phyloP scores from a whole-genome alignment of 2,329 filamentous ascomycete species.

The Cordyceps cicadae region DNA sequence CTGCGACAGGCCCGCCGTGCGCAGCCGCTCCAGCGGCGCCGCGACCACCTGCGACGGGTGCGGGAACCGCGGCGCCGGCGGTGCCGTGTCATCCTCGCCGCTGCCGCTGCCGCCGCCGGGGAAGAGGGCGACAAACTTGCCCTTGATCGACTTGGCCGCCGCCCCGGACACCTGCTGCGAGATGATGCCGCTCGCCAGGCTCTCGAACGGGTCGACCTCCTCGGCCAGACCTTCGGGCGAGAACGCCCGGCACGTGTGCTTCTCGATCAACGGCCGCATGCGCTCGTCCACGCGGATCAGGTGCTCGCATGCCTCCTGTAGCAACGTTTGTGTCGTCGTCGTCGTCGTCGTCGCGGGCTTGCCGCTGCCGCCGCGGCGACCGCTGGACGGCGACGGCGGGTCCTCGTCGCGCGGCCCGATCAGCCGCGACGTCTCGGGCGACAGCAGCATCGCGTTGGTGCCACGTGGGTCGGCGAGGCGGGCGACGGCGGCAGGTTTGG shows the following conservation, averaged over 20 bases:
- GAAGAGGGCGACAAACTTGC: slow-evolving; percentile 74
- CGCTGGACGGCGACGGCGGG: slow-evolving; percentile 39
- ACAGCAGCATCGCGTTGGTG: slow-evolving; percentile 65
- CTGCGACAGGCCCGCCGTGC: slow-evolving; percentile 81
- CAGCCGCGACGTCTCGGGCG: slow-evolving; percentile 59
- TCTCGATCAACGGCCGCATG: slow-evolving; percentile 63
- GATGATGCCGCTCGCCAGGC: slow-evolving; percentile 78
- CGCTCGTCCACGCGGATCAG: slow-evolving; percentile 65
- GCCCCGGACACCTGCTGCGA: slow-evolving; percentile 94
- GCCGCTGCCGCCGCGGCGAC: slow-evolving; percentile 8
- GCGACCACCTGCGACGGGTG: slow-evolving; percentile 63
- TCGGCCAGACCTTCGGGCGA: slow-evolving; percentile 75
- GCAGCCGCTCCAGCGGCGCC: slow-evolving; percentile 57
- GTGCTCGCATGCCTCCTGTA: slow-evolving; percentile 68
- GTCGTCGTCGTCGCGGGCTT: slow-evolving; percentile 41
- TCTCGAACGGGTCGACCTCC: slow-evolving; percentile 79
- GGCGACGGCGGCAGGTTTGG: slow-evolving; percentile 33
- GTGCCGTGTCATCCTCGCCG: background rate
- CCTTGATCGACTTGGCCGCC: slow-evolving; percentile 81
- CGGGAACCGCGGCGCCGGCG: slow-evolving; percentile 50
- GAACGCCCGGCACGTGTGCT: slow-evolving; percentile 71
- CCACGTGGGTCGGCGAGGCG: slow-evolving; percentile 55
- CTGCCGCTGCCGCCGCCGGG: slow-evolving; percentile 20
- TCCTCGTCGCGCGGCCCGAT: slow-evolving; percentile 42
- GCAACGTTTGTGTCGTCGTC: slow-evolving; percentile 47